Evolutionary conservation across 108 stramenopile genomes (phyloP).

Genomic region (Pseudonitzschia delicatissima): DNA sequence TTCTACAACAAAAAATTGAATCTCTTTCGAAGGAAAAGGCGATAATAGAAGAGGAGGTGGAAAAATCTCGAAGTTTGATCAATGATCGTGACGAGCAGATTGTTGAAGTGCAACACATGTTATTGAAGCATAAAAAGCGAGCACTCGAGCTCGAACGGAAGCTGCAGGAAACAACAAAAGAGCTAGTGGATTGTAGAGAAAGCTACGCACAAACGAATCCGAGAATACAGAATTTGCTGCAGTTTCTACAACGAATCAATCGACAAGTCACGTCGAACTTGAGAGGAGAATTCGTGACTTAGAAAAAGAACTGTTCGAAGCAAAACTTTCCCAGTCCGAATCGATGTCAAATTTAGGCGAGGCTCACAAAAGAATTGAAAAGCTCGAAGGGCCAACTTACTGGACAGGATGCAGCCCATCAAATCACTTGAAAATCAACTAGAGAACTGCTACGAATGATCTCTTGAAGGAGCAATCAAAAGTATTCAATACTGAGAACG

Average conservation of each 20-base stretch:
- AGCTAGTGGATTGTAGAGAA: background rate
- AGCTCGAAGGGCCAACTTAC: slow-evolving; percentile 2
- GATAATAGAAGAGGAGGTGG: background rate
- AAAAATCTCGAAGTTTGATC: too few relatives aligned
- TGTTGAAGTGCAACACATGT: too few relatives aligned
- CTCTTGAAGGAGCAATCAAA: background rate
- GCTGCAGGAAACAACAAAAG: background rate
- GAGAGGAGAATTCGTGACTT: background rate
- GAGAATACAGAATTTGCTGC: background rate
- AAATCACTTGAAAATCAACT: slow-evolving; percentile 8
- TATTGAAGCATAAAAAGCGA: background rate
- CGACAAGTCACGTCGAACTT: background rate
- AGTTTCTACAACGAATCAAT: background rate
- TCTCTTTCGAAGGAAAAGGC: background rate
- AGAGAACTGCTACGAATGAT: background rate
- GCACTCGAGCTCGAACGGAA: background rate
- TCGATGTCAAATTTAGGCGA: background rate
- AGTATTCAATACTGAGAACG: slow-evolving; percentile 2
- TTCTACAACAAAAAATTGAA: too few relatives aligned
- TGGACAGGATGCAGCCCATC: background rate
- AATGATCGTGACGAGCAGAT: too few relatives aligned
- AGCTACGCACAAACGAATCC: background rate
- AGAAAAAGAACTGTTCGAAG: slow-evolving; percentile 10
- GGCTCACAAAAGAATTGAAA: background rate
- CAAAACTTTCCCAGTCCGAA: background rate